phyloP scores from a whole-genome alignment of 2,329 filamentous ascomycete species.

The Aspergillus sp. region DNA sequence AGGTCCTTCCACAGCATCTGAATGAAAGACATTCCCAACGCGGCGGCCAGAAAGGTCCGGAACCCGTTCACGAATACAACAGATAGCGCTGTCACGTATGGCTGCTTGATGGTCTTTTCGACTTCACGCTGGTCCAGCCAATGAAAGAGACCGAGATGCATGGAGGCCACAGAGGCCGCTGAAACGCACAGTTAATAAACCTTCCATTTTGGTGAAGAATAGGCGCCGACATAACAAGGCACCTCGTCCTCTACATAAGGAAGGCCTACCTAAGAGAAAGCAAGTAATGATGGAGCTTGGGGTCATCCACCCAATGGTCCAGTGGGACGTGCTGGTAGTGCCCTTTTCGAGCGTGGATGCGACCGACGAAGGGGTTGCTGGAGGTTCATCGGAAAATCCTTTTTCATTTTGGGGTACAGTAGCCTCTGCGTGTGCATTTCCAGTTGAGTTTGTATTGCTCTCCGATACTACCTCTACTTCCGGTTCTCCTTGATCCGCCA shows the following conservation, averaged over 20 bases:
- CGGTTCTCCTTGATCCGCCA: background rate
- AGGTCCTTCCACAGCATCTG: conserved; percentile 4
- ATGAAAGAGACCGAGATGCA: conserved; percentile 1
- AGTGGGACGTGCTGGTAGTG: background rate
- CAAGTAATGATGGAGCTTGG: background rate
- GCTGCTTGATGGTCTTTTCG: background rate
- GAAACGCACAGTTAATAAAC: background rate
- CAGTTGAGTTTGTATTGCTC: no score
- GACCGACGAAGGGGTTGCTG: background rate
- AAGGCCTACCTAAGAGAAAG: background rate
- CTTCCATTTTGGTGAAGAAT: background rate
- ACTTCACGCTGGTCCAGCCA: conserved; percentile 5
- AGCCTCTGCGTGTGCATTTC: background rate
- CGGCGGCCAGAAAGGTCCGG: background rate
- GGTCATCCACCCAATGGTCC: conserved; percentile 7
- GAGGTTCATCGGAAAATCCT: background rate
- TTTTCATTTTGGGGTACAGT: background rate
- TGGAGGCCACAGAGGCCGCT: background rate
- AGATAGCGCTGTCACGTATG: conserved; percentile 2
- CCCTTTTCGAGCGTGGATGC: background rate
- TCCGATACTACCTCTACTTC: background rate
- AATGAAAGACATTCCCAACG: conserved; percentile 1
- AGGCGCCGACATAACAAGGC: no score
- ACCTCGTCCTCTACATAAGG: no score
- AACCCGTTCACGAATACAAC: conserved; percentile 1